A percentile compares a stretch with the other conserved stretches of the same genome.
Evolutionary conservation across 2,329 filamentous ascomycete species (phyloP).

Genomic region (Elsinoe fawcettii): DNA sequence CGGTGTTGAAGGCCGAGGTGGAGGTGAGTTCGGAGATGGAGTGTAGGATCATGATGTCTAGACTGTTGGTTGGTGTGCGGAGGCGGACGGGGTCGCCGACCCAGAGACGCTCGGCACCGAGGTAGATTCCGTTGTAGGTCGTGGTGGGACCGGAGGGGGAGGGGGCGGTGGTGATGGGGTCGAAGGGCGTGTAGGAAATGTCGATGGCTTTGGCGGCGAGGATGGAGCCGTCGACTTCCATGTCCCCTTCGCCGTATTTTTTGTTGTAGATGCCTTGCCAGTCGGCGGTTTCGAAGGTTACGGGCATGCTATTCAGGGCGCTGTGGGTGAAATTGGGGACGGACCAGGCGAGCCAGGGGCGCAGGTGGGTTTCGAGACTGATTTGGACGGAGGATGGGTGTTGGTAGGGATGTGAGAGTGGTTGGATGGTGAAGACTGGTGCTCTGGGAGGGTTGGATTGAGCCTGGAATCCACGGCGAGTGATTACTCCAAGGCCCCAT

Average conservation of each 20-base stretch:
- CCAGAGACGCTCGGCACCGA: constrained; percentile 55
- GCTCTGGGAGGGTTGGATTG: constrained; percentile 2
- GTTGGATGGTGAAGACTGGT: constrained; percentile 27
- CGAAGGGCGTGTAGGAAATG: constrained; percentile 47
- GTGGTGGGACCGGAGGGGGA: constrained; percentile 33
- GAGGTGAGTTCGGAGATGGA: constrained; percentile 36
- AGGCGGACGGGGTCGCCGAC: constrained; percentile 51
- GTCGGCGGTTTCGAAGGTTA: constrained; percentile 43
- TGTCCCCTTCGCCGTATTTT: constrained; percentile 40
- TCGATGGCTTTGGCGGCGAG: constrained; percentile 50
- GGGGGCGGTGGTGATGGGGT: constrained; percentile 36
- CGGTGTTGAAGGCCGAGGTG: constrained; percentile 19
- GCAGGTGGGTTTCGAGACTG: constrained; percentile 37
- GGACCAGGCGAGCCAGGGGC: constrained; percentile 54
- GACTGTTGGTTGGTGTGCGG: constrained; percentile 28
- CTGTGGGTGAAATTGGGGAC: constrained; percentile 44
- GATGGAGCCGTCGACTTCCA: constrained; percentile 51
- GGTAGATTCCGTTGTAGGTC: constrained; percentile 47
- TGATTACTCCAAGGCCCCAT: constrained; percentile 48
- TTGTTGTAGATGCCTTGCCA: constrained; percentile 40
- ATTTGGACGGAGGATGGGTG: constrained; percentile 18
- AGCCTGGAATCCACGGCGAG: constrained; percentile 35
- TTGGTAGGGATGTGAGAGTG: constrained; percentile 35
- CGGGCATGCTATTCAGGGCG: constrained; percentile 35
- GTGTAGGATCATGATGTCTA: constrained; percentile 43